phyloP scores from a whole-genome alignment of 2,329 filamentous ascomycete species.

The Cucurbitaria berberidis region DNA sequence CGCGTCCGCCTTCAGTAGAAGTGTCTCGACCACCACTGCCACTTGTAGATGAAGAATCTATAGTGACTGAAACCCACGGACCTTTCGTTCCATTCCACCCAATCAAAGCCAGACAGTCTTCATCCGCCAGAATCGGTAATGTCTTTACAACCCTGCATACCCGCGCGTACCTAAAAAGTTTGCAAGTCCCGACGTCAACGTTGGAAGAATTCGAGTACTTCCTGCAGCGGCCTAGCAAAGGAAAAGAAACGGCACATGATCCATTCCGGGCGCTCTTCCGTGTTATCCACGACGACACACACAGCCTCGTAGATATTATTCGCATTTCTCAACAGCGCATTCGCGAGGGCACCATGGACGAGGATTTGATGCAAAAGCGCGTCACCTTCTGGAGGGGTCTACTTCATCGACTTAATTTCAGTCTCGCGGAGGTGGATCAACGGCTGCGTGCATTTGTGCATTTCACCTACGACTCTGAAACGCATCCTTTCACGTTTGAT shows the following conservation, averaged over 20 bases:
- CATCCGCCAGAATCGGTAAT: slow-evolving; percentile 1
- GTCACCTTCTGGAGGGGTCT: slow-evolving; percentile 23
- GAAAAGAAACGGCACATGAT: slow-evolving; percentile 11
- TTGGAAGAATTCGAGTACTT: slow-evolving; percentile 19
- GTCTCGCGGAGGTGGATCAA: slow-evolving; percentile 14
- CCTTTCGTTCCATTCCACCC: slow-evolving; percentile 16
- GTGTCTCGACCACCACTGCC: background rate
- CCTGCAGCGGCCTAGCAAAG: slow-evolving; percentile 8
- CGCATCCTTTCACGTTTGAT: slow-evolving; percentile 1
- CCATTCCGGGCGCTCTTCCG: slow-evolving; percentile 16
- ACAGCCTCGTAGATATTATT: slow-evolving; percentile 16
- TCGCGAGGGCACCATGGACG: slow-evolving; percentile 21
- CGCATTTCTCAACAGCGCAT: slow-evolving; percentile 17
- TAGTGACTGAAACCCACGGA: background rate
- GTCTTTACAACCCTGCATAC: slow-evolving; percentile 3
- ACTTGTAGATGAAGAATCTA: background rate
- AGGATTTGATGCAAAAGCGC: slow-evolving; percentile 22
- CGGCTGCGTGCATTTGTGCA: slow-evolving; percentile 11
- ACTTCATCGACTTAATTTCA: slow-evolving; percentile 13
- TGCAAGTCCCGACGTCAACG: slow-evolving; percentile 11
- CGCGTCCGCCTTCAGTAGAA: background rate
- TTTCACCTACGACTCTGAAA: slow-evolving; percentile 6
- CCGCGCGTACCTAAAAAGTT: slow-evolving; percentile 7
- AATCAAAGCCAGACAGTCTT: slow-evolving; percentile 12
- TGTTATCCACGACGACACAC: slow-evolving; percentile 17